phyloP scores from a whole-genome alignment of 2,329 filamentous ascomycete species.

The Sporothrix luriei region DNA sequence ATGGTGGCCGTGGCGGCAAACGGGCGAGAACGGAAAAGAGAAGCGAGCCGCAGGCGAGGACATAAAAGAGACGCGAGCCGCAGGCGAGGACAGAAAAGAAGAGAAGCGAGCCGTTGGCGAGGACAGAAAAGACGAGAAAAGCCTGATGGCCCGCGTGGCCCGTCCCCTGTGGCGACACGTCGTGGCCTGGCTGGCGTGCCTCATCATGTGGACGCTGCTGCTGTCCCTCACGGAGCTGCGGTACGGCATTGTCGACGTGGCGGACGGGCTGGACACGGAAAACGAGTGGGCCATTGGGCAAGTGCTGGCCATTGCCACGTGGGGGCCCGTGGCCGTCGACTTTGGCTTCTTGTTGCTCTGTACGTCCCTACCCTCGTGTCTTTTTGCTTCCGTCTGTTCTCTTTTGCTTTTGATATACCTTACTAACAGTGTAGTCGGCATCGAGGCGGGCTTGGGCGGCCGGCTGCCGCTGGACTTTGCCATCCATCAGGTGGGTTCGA shows the following conservation, averaged over 20 bases:
- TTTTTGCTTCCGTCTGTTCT: too few relatives aligned
- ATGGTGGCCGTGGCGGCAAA: neutral
- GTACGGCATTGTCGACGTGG: constrained; percentile 28
- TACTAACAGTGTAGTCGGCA: constrained; percentile 24
- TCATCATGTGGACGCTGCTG: constrained; percentile 34
- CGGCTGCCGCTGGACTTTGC: constrained; percentile 25
- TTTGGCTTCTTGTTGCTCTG: constrained; percentile 30
- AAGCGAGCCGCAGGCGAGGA: neutral
- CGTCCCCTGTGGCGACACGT: constrained; percentile 27
- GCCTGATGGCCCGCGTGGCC: neutral
- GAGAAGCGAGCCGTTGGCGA: neutral
- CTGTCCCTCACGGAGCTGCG: constrained; percentile 28
- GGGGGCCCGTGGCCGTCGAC: constrained; percentile 29
- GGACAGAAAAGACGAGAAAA: neutral
- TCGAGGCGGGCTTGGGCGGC: constrained; percentile 28
- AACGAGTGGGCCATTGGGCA: constrained; percentile 34
- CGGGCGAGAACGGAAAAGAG: too few relatives aligned
- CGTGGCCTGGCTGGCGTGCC: constrained; percentile 29
- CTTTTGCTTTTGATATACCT: too few relatives aligned
- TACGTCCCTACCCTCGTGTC: constrained; percentile 12
- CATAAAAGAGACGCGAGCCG: neutral
- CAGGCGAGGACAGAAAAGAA: neutral
- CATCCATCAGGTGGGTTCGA: constrained; percentile 29
- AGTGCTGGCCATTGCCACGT: constrained; percentile 34
- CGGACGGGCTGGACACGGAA: constrained; percentile 30